A percentile compares a stretch with the other conserved stretches of the same genome.
phyloP scores from a whole-genome alignment of 768 basidiomycete species.

The Asterophora parasitica region DNA sequence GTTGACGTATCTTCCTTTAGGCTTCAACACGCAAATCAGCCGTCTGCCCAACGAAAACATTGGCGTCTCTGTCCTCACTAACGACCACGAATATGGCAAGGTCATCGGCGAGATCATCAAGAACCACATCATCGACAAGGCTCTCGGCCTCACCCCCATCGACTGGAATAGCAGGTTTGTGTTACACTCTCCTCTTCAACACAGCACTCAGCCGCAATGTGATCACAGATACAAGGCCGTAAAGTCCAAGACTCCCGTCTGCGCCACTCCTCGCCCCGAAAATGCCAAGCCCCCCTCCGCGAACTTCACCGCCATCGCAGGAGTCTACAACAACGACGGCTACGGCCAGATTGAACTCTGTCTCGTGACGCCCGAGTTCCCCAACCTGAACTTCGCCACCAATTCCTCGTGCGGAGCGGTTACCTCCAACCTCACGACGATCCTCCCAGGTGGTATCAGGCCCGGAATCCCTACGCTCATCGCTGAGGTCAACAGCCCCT shows the following conservation, averaged over 20 bases:
- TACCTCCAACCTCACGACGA: slow-evolving; percentile 3
- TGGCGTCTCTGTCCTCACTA: slow-evolving; percentile 25
- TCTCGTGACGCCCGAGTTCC: not conserved
- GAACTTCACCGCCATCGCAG: not conserved
- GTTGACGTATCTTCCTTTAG: not conserved
- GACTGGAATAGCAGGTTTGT: slow-evolving; percentile 23
- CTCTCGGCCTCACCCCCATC: slow-evolving; percentile 16
- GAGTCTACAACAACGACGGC: not conserved
- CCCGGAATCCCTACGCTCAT: slow-evolving; percentile 17
- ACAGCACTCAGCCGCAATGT: too few species aligned
- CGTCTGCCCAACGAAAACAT: slow-evolving; percentile 22
- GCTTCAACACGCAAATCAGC: slow-evolving; percentile 18
- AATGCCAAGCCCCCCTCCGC: not conserved
- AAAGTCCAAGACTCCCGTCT: not conserved
- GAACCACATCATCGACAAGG: slow-evolving; percentile 21
- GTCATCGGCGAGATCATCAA: slow-evolving; percentile 18
- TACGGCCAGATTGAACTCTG: slow-evolving; percentile 1
- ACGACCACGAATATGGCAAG: slow-evolving; percentile 21
- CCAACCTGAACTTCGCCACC: not conserved
- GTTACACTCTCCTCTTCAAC: too few species aligned
- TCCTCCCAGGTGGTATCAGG: slow-evolving; percentile 18
- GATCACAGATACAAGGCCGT: not conserved
- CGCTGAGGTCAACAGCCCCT: slow-evolving; percentile 12
- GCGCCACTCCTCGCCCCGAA: not conserved
- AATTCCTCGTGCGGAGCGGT: slow-evolving; percentile 5